A percentile compares a stretch with the other conserved stretches of the same genome.
Evolutionary conservation across 257 asterid species (phyloP).

Genomic region (Salvia hispanica): DNA sequence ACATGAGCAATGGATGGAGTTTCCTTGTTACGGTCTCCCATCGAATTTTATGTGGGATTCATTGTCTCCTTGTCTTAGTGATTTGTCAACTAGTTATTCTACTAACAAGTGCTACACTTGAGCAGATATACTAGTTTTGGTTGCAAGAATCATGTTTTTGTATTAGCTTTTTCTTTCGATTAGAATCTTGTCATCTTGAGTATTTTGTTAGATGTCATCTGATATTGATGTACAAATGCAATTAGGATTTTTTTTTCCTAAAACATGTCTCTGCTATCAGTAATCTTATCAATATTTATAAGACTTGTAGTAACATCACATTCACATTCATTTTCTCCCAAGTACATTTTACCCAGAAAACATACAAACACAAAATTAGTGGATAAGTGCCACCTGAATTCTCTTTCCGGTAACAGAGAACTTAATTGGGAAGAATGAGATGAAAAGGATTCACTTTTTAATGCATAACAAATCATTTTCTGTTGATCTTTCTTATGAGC

Average conservation of each 20-base stretch:
- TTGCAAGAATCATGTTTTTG: background rate
- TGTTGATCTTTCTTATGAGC: too few relatives aligned
- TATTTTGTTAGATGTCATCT: background rate
- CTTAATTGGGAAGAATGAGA: too few relatives aligned
- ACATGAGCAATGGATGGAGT: slow-evolving; percentile 47
- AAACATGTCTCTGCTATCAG: background rate
- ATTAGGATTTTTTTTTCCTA: background rate
- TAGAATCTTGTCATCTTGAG: background rate
- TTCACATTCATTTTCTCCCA: too few relatives aligned
- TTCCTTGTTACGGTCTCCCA: slow-evolving; percentile 42
- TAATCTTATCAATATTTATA: too few relatives aligned
- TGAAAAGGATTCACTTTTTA: too few relatives aligned
- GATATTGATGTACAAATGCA: slow-evolving; percentile 27
- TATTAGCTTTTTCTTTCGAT: background rate
- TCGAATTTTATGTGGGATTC: slow-evolving; percentile 63
- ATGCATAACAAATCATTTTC: too few relatives aligned
- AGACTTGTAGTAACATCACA: too few relatives aligned
- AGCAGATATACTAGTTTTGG: background rate
- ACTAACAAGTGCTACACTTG: slow-evolving; percentile 63
- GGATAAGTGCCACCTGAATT: too few relatives aligned
- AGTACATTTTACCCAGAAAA: too few relatives aligned
- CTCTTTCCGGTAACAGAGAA: too few relatives aligned
- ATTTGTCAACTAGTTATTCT: slow-evolving; percentile 62
- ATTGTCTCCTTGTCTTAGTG: slow-evolving; percentile 75
- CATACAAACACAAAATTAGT: too few relatives aligned